Base-by-base conservation (phyloP, 2,329 filamentous ascomycete genomes). In the Camptophora hylomeconis region DNA sequence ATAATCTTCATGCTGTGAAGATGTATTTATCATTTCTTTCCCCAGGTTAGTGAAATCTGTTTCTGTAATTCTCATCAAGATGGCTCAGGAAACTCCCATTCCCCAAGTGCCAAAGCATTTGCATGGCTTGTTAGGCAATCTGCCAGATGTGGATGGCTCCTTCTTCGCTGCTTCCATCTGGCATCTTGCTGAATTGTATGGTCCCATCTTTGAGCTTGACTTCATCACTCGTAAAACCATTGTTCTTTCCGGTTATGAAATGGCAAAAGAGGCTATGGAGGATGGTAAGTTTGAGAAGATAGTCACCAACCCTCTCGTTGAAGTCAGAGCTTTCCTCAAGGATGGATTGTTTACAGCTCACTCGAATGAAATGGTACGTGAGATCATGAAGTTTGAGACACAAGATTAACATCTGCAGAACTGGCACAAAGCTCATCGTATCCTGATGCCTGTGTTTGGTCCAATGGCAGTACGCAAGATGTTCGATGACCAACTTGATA, bases 321-420 rank as follows among this genome's bases (percentile, higher is more conserved):
- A 28, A 6, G n/a, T 28, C 7, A 15, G 26, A 10, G 13, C 16
- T 12, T 12, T 20, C 9, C 57, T 71, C 1, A 58, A 68, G 32
- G 72, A 78, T 56, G 75, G 74, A 13, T 59, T 80, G 5, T 79
- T 80, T 45, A 79, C 73, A 0, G 72, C 53, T 3, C 20, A 5
- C 14, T 45, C 52, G 33, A 52, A 48, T 3, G 30, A 72, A 72
- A 42, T 80, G 75, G 75, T 69, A 65, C 14, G 63, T 75, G 53
- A 49, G n/a, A n/a, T n/a, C n/a, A n/a, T n/a, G n/a, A n/a, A n/a
- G n/a, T n/a, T n/a, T n/a, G n/a, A n/a, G n/a, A n/a, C n/a, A 19
- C n/a, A 11, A 21, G 21, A 52, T 46, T 53, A 19, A n/a, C n/a
- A n/a, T n/a, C n/a, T 54, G 32, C 40, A 49, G 30, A 72, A 72